Base-by-base conservation (phyloP, 2,329 filamentous ascomycete genomes). In the Cryphonectria parasitica region DNA sequence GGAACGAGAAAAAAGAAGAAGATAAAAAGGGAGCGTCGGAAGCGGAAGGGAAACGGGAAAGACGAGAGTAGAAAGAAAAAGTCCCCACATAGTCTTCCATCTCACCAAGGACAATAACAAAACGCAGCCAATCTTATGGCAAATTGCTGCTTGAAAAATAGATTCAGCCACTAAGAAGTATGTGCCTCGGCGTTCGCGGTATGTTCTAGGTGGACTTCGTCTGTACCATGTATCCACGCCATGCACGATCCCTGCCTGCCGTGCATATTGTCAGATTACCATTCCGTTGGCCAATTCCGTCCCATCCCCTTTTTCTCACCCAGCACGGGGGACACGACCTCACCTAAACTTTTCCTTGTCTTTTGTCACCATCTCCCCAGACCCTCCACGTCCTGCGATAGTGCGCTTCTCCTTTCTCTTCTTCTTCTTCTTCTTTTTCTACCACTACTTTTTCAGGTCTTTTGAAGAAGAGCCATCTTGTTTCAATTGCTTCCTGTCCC, bases 201-300 rank as follows among this genome's bases (percentile, higher is more conserved):
- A n/a, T 19, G 41, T 31, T 64, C 41, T 28, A 10, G 45, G 61
- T 64, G 36, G 36, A 15, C 36, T 41, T 49, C 19, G 39, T 22
- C 43, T 25, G 28, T 34, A 64, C 41, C 63, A 22, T 10, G 63
- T 34, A 64, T 28, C 63, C 63, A 64, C 43, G 63, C 43, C 43
- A 64, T 64, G 63, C 43, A 41, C 6, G 28, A 64, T 64, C 63
- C 63, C 63, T 64, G 63, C 63, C 25, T 61, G 34, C 58, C 31
- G 25, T 61, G 58, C 58, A 61, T 19, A 45, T n/a, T 34, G 13
- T 49, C 63, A 64, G 63, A 64, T 64, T 64, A 64, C 28, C 63
- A 64, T 64, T 49, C 41, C 63, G 63, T 36, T 64, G 63, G 43
- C 63, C 63, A 64, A 64, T 64, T 64, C 63, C 41, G 17, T 64